A percentile compares a stretch with the other conserved stretches of the same genome.
Evolutionary conservation across 352 stramenopile species (phyloP).

Genomic region (Phytophthora syringae): DNA sequence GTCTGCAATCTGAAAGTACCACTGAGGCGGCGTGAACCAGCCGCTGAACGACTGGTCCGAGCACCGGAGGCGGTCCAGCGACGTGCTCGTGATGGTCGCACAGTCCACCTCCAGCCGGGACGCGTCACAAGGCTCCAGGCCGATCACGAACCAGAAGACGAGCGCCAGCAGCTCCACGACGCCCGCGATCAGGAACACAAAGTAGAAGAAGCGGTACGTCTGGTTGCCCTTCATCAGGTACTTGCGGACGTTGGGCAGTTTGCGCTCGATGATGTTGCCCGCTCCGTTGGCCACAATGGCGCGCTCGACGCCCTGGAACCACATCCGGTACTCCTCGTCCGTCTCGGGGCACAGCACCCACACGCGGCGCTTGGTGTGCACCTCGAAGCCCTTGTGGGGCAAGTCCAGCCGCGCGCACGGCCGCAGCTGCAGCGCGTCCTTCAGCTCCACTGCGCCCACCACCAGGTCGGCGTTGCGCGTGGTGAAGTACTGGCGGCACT

Average conservation of each 20-base stretch:
- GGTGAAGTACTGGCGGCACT: slow-evolving; percentile 89
- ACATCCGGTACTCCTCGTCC: slow-evolving; percentile 88
- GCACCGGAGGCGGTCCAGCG: slow-evolving; percentile 61
- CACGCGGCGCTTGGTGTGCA: slow-evolving; percentile 85
- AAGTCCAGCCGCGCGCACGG: slow-evolving; percentile 82
- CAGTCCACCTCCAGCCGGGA: slow-evolving; percentile 60
- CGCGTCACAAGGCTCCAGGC: slow-evolving; percentile 78
- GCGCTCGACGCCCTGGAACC: slow-evolving; percentile 84
- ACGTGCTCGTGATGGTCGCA: slow-evolving; percentile 64
- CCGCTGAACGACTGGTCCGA: slow-evolving; percentile 58
- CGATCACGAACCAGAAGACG: slow-evolving; percentile 85
- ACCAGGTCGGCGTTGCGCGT: slow-evolving; percentile 85
- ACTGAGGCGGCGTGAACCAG: slow-evolving; percentile 68
- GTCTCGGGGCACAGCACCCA: slow-evolving; percentile 89
- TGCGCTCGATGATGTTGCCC: slow-evolving; percentile 88
- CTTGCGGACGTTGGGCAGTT: slow-evolving; percentile 88
- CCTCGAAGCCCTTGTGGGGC: slow-evolving; percentile 82
- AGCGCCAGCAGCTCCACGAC: slow-evolving; percentile 76
- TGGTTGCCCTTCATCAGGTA: slow-evolving; percentile 90
- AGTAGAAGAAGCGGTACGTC: slow-evolving; percentile 85
- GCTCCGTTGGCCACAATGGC: slow-evolving; percentile 77
- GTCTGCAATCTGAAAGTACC: slow-evolving; percentile 74
- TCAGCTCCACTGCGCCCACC: slow-evolving; percentile 82
- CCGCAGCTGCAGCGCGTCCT: slow-evolving; percentile 85
- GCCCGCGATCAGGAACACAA: slow-evolving; percentile 76